phyloP scores from a whole-genome alignment of 495 filamentous ascomycete species.

The Lasiosphaeria hispida region DNA sequence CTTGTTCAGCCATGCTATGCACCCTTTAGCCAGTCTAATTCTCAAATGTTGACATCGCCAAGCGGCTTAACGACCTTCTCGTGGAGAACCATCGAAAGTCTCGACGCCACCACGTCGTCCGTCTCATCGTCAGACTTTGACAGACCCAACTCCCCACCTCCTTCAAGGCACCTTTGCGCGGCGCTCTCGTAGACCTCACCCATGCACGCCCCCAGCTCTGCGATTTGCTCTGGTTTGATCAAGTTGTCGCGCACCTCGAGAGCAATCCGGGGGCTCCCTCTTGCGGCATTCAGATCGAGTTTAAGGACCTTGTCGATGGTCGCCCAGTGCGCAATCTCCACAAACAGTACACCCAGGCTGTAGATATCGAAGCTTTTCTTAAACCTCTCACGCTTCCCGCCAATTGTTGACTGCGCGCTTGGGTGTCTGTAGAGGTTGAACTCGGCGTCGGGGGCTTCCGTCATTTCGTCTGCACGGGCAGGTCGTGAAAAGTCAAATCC shows the following conservation, averaged over 20 bases:
- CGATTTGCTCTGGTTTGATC: slow-evolving; percentile 25
- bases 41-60: slow-evolving; percentile 33
- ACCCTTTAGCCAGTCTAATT: not conserved
- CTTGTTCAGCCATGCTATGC: not conserved
- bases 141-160: slow-evolving; percentile 29
- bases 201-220: slow-evolving; percentile 34
- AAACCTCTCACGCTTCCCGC: slow-evolving; percentile 34
- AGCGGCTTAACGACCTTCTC: slow-evolving; percentile 39
- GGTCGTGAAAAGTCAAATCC: slow-evolving; percentile 58
- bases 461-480: slow-evolving; percentile 48
- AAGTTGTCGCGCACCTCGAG: slow-evolving; percentile 29
- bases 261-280: slow-evolving; percentile 28
- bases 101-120: slow-evolving; percentile 30
- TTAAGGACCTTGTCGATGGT: slow-evolving; percentile 47
- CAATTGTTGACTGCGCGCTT: slow-evolving; percentile 38
- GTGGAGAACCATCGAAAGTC: slow-evolving; percentile 33
- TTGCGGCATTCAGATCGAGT: slow-evolving; percentile 31
- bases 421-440: slow-evolving; percentile 53
- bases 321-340: slow-evolving; percentile 54
- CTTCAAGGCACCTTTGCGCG: slow-evolving; percentile 31
- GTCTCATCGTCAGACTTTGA: slow-evolving; percentile 34
- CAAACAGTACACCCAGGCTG: slow-evolving; percentile 50
- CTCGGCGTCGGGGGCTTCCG: slow-evolving; percentile 44
- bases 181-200: slow-evolving; percentile 34
- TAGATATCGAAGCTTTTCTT: slow-evolving; percentile 57